Evolutionary conservation across 2,329 filamentous ascomycete species (phyloP), one percentile per base, ranked within the genome.

Genomic region (Phoma sp.): DNA sequence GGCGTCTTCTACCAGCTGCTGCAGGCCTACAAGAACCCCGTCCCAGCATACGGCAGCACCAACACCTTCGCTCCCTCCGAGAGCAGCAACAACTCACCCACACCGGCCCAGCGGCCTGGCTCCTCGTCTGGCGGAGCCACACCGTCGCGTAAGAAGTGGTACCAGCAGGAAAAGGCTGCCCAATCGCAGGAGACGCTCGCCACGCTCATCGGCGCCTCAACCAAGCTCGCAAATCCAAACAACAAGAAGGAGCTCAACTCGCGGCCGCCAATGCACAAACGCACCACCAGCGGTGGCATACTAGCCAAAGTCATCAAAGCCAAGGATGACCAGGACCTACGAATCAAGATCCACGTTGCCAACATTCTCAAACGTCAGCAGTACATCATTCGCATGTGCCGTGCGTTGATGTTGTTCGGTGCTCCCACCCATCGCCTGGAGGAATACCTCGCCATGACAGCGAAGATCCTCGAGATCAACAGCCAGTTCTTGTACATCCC

Each of bases 391-490:
- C 91, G 90, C 72, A 84, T 97, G 55, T 96, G 92, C 71, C 85
- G 87, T 31, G 90, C 91, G 1, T 79, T 97, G 55, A 96, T 97
- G 92, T 81, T 86, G 61, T 96, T 91, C 61, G 93, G 93, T 9
- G 93, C 93, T 0, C 93, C 93, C 1, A 96, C 92, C 0, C 93
- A 97, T 76, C 87, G 93, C 4, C 81, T 97, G 15, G 93, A 97
- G 74, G 89, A 96, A 71, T 96, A 96, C 73, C 88, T 96, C 83
- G 87, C 84, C 52, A 95, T 92, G 86, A 92, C 90, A 6, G 89
- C 92, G 2, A 85, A 90, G 24, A 90, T 94, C 1, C 84, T 96
- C 21, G 90, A 92, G 73, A 92, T 96, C 19, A 89, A 96, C 63
- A 88, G 88, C 24, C 91, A 96, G 67, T 96, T 94, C 63, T 80